Evolutionary conservation across 306 rosid species (phyloP).

Genomic region (Fagus crenata): DNA sequence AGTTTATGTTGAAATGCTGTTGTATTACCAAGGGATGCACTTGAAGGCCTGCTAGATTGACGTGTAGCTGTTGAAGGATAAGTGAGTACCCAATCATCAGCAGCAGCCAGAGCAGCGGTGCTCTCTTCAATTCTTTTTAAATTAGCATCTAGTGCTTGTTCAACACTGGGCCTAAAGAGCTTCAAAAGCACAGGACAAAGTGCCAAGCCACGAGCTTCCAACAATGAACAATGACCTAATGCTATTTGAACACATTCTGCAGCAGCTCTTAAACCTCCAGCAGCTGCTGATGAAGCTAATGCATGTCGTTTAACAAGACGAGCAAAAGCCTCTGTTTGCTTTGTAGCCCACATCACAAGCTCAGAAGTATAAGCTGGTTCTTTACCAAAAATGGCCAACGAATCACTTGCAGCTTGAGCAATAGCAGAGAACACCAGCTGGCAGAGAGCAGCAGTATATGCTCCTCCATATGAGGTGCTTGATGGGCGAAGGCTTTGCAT

Average conservation of each 20-base stretch:
- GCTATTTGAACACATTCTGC: constrained; percentile 99
- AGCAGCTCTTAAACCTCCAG: constrained; percentile 99
- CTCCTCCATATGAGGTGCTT: constrained; percentile 96
- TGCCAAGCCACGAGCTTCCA: constrained; percentile 96
- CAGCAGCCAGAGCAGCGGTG: constrained; percentile 95
- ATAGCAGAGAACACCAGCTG: constrained; percentile 95
- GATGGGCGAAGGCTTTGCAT: constrained; percentile 97
- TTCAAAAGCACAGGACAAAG: constrained; percentile 91
- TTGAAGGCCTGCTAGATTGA: constrained; percentile 66
- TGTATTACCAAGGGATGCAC: constrained; percentile 42
- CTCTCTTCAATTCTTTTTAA: constrained; percentile 96
- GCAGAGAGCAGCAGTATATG: constrained; percentile 96
- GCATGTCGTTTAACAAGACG: constrained; percentile 90
- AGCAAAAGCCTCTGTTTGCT: constrained; percentile 88
- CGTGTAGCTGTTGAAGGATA: constrained; percentile 59
- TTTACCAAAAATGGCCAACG: constrained; percentile 77
- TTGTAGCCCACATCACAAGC: constrained; percentile 96
- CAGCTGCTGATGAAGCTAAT: constrained; percentile 96
- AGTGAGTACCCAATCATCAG: constrained; percentile 94
- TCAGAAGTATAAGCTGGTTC: constrained; percentile 87
- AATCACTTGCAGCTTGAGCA: constrained; percentile 95
- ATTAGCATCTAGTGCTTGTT: constrained; percentile 94
- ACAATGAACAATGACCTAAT: constrained; percentile 90
- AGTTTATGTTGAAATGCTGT: constrained; percentile 81
- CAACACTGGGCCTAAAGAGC: constrained; percentile 95